Evolutionary conservation across 225 moss, liverwort and hornwort genomes (phyloP), one percentile per base, ranked within the genome.

Genomic region (Physcomitrellopsis africana): DNA sequence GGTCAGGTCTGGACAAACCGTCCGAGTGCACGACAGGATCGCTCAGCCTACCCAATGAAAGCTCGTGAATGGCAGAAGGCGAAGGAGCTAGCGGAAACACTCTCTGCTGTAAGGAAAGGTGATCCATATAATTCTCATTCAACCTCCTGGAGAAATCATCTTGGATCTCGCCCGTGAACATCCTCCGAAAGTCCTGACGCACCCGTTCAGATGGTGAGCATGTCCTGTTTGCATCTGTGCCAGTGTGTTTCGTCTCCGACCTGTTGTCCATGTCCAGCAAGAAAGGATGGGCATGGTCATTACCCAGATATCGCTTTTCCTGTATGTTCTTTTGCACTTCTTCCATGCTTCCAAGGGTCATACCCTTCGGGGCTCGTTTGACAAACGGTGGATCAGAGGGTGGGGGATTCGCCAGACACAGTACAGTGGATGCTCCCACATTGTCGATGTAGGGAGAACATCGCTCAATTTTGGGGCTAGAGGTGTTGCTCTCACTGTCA

Each of bases 331-430:
- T 51, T 70, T 73, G 72, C 12, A 26, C 47, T 51, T 72, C 65
- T 65, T 73, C 61, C 65, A 43, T 66, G 64, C 29, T 13, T 47
- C 74, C 74, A 18, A 12, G 65, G 65, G 65, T 24, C 42, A 43
- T 53, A 13, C 16, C 64, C 65, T 74, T 65, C 17, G 55, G 18
- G 20, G 60, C 47, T 37, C 73, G 61, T 53, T 74, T 81, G 29
- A 77, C 69, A 37, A 76, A 73, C 32, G 73, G 83, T 1, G 70
- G 66, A 14, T 78, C 71, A 65, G 77, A 79, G 52, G 86, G 76
- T 37, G 32, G 32, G 14, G 83, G 91, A 52, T 87, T 91, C 1
- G 93, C 90, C 60, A 95, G 77, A 75, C 93, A 92, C 24, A 95
- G 77, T 58, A 83, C 83, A 22, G 94, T 94, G 24, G 88, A 94